Evolutionary conservation across 164 flowering plant species (phyloP), one percentile per base, ranked within the genome.

Genomic region (Tetrastigma voinierianum): DNA sequence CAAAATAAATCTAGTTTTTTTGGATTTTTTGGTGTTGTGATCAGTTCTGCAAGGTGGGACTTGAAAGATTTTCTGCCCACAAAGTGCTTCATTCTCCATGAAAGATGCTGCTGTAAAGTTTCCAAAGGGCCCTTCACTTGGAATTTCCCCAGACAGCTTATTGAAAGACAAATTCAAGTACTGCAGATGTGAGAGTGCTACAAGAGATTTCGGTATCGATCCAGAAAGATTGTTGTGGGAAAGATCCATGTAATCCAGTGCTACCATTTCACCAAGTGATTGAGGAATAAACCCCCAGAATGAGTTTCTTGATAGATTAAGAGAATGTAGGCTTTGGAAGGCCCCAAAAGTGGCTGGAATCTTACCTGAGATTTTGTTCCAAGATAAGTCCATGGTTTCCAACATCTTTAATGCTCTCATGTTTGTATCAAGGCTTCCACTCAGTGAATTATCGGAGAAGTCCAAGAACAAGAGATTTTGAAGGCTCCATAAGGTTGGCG

Each of bases 381-480:
- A 25, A 40, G 76, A 72, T 1, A 72, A 19, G 20, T 63, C 60
- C 46, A 72, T 43, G 1, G 9, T 13, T 2, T 14, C 32, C 9
- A 65, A 11, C 13, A 43, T 61, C 43, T 68, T 68, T 49, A 68
- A 48, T 12, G 53, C 71, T 21, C 53, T 66, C 16, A 68, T 15
- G 2, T 64, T 66, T 9, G 13, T 2, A 4, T 72, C 70, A 20
- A 76, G 15, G 19, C 14, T 15, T 3, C 72, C 78, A 3, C 15
- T 20, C 14, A 76, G 56, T 17, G n/a, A 64, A 51, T 71, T 76
- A 10, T 18, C 1, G 2, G 75, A 71, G 59, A 76, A 59, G 57
- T 71, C 59, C 52, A 76, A n/a, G 5, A 43, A 16, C 11, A 46
- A 20, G 12, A 62, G 40, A 49, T 60, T 44, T 11, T 10, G 16